Base-by-base conservation (phyloP, 2,329 filamentous ascomycete species). In the Truncatella angustata region DNA sequence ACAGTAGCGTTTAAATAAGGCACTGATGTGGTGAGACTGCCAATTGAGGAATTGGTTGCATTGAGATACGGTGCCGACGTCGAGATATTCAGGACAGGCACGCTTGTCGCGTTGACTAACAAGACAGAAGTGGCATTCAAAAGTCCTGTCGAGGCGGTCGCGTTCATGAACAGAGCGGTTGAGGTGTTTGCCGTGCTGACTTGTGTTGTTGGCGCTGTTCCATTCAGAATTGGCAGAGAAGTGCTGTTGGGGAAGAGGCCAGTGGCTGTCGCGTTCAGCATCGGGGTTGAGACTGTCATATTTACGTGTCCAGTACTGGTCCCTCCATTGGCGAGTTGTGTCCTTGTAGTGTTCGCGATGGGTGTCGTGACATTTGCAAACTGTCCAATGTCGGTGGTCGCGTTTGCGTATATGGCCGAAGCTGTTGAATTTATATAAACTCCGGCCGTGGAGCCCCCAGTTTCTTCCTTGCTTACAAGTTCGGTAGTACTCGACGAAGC, bases 1-100 rank as follows among this genome's bases (percentile, higher is more conserved):
- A 40, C 39, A 2, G 58, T 60, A 5, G 46, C 42, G 28, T 56
- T 56, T 36, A 53, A 35, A 30, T 48, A 56, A 3, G 50, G 53
- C 9, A 49, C 56, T 23, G 55, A 49, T 2, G 36, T 39, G 2
- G 56, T 57, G 6, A 40, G 16, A 45, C 56, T 57, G 20, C 46
- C 23, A 28, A 44, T 34, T 4, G 40, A 39, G 4, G 24, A 3
- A 21, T 37, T 46, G 23, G 47, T 46, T 6, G 47, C 47, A 34
- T 50, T 50, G 5, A 50, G 28, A 30, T 11, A n/a, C 1, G 21
- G 36, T 20, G 47, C 36, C 4, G 47, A 32, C 5, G 47, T 36
- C 7, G 51, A 49, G 3, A 37, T 39, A 30, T 50, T 53, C 24
- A 42, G 14, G 40, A 50, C 32, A 7, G 39, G 21, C 14, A 26